Evolutionary conservation across 352 stramenopile genomes (phyloP), one percentile per base, ranked within the genome.

Genomic region (Phytophthora multivora): DNA sequence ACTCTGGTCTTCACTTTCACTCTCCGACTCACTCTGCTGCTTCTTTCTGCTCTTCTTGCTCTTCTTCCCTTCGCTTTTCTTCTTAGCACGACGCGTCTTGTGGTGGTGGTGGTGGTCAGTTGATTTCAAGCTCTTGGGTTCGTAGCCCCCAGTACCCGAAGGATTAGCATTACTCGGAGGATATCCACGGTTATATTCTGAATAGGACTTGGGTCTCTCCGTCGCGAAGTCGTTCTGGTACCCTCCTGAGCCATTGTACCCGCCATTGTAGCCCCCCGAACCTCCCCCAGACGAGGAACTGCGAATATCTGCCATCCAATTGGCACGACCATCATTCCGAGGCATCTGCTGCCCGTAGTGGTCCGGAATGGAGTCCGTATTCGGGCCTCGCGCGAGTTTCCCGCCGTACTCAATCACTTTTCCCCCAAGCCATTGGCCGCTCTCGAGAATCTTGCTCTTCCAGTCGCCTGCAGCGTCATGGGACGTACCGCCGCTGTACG

Each of bases 181-280:
- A 31, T 62, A 58, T 19, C 45, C 26, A 30, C 33, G 59, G 42
- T 48, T 55, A 42, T 55, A 67, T 23, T 90, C 80, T 18, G 73
- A 76, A 61, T 88, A 90, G 16, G 73, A 46, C 25, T 76, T 78
- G 0, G 81, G 81, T 46, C 81, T 71, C 64, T 89, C 75, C 1
- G 77, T 88, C 1, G 72, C 79, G 70, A 90, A 90, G 59, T 90
- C 81, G 51, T 90, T 90, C 59, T 90, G 81, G 55, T 90, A 90
- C 11, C 62, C 63, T 1, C 55, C 48, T 18, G 61, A 60, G 28
- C 50, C 63, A 8, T 45, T 73, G 52, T 42, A 57, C 0, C 53
- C 45, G 5, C 49, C 66, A 19, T 53, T 77, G 59, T 50, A 62
- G 1, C 62, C 50, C 7, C 62, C 49, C 2, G n/a, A 9, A 7